Percentiles rank a stretch among this genome's conserved stretches.
These are phyloP conservation scores for Aspergillus kassunensis DNA, from an alignment of 495 filamentous ascomycete genomes.

Conservation along the genomic window DNA sequence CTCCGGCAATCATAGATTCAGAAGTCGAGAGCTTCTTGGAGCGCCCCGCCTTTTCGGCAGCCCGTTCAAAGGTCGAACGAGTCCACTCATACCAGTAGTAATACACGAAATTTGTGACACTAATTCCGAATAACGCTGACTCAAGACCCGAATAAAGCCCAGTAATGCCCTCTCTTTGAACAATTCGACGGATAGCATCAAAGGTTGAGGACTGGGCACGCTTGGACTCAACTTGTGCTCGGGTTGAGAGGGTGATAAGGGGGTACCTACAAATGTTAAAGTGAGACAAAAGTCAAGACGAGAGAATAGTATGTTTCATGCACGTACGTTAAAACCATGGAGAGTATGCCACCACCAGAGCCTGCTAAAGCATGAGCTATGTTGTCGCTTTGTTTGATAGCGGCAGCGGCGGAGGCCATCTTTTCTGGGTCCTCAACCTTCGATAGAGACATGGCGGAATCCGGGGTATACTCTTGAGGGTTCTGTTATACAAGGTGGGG, in stretches of 20 bases:
- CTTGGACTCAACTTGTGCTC: constrained; percentile 96
- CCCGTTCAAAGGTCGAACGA: constrained; percentile 79
- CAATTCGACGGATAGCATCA: constrained; percentile 77
- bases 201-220: constrained; percentile 78
- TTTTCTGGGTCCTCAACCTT: constrained; percentile 32
- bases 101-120: constrained; percentile 98
- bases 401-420: constrained; percentile 40
- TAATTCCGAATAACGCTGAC: constrained; percentile 93
- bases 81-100: constrained; percentile 99
- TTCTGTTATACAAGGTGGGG: background rate
- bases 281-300: constrained; percentile 11
- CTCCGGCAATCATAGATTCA: constrained; percentile 91
- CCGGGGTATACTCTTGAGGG: background rate
- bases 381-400: constrained; percentile 82
- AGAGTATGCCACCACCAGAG: constrained; percentile 86
- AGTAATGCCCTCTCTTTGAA: constrained; percentile 81
- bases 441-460: constrained; percentile 38
- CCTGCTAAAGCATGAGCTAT: constrained; percentile 85
- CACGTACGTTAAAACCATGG: constrained; percentile 86
- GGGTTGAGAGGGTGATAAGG: constrained; percentile 93
- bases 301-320: constrained; percentile 6
- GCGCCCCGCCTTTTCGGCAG: constrained; percentile 70
- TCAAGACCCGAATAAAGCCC: constrained; percentile 88
- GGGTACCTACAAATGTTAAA: constrained; percentile 64
- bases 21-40: constrained; percentile 81